Evolutionary conservation across 2,329 filamentous ascomycete genomes (phyloP), one percentile per base, ranked within the genome.

Genomic region (Lachnellula cervina): DNA sequence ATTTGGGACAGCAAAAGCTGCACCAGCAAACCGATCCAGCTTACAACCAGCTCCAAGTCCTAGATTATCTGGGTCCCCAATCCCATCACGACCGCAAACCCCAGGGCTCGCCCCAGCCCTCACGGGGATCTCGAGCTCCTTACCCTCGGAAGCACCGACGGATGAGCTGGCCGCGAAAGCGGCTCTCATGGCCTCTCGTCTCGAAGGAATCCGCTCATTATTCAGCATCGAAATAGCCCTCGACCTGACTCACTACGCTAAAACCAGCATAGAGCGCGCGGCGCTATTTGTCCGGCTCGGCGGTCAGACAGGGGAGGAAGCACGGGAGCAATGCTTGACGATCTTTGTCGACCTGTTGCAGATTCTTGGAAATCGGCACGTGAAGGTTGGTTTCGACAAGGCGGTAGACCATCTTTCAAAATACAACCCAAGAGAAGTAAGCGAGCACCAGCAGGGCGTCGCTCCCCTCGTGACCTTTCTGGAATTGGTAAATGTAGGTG

Each of bases 221-320:
- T 97, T 97, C 74, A 97, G 91, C 71, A 95, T 99, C 64, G 94
- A 99, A 70, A 86, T 99, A 11, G 94, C 94, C 0, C 78, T 99
- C 32, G 89, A 88, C 64, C 77, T 99, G 23, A 92, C 96, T 6
- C 93, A 97, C 69, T 80, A 84, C 17, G 94, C 93, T 25, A 97
- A 97, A 73, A 79, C 87, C 0, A 92, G 89, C 57, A 80, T 99
- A 16, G 94, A 95, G 58, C 84, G 94, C 56, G 88, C 89, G 1
- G 87, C 90, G 2, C 81, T 90, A 47, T 94, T 99, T 71, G 87
- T 95, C 25, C 78, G 80, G 42, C 80, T 97, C 7, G 89, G 88
- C 5, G 90, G 89, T 0, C 87, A 90, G 64, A 84, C 85, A 5
- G 92, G 90, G 5, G 86, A 86, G 68, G 88, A 94, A 69, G 89